Evolutionary conservation across 192 early-diverging fungal species (phyloP), one percentile per base, ranked within the genome.

Genomic region (Irineochytrium annulatum): DNA sequence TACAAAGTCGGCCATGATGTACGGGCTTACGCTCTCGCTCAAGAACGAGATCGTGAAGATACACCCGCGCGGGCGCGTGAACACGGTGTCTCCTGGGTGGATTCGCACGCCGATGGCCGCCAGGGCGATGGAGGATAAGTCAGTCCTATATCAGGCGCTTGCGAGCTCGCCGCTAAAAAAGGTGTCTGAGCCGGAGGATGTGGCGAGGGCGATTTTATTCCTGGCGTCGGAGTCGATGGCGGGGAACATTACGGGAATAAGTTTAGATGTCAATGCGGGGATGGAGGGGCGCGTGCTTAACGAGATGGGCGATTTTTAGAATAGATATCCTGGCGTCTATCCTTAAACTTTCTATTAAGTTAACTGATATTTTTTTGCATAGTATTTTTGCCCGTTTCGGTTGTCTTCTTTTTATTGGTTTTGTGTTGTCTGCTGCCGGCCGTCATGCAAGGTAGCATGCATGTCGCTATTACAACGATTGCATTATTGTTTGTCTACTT

Each of bases 81-180:
- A 83, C 52, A 71, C 72, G 43, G 76, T 77, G 13, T 56, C 69
- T n/a, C 76, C 76, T 8, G 69, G 75, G 22, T 84, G 79, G 82
- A 81, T 81, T 52, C 72, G 79, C 37, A 84, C 82, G 28, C 79
- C 79, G 6, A 85, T 85, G 83, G 76, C 80, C 8, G 78, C 69
- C 49, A 32, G 70, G 2, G 72, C 78, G 0, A 71, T 85, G 72
- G 26, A 68, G 19, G 61, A 75, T 39, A 63, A 59, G n/a, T 41
- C 51, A 0, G 63, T 82, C 52, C 62, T 82, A 11, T 69, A 72
- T 43, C 74, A 78, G 37, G 78, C 80, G 32, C 63, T 85, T 26
- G 83, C 83, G 31, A 77, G 69, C 29, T 64, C 73, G 16, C 80
- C 83, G 33, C 58, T 85, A 27, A 77, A 75, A 46, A 82, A 82